Percentiles rank a stretch among this genome's conserved stretches.
Evolutionary conservation across 1,284 basidiomycete genomes (phyloP).

Genomic region (Marasmius tenuissimus): DNA sequence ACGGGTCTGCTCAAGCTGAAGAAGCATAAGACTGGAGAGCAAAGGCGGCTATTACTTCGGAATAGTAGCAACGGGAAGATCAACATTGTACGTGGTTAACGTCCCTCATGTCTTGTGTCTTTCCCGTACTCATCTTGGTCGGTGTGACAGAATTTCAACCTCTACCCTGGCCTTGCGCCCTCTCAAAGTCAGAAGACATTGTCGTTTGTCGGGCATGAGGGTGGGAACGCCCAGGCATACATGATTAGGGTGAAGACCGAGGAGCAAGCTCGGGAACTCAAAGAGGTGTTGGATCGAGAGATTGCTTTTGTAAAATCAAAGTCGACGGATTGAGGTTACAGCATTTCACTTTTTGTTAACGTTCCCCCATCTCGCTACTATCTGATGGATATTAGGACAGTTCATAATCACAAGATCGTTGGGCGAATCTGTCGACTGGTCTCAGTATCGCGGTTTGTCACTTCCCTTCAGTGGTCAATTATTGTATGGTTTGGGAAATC

Average conservation of each 20-base stretch:
- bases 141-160: constrained; percentile 59
- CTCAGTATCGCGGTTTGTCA: too few species aligned
- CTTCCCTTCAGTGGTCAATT: too few species aligned
- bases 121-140: constrained; percentile 10
- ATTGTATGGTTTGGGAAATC: too few species aligned
- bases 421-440: too few species aligned
- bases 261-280: constrained; percentile 57
- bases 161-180: constrained; percentile 56
- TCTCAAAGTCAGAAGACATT: constrained; percentile 51
- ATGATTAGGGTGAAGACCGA: constrained; percentile 64
- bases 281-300: constrained; percentile 64
- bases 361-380: too few species aligned
- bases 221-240: constrained; percentile 58
- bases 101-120: neutral
- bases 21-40: constrained; percentile 59
- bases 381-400: too few species aligned
- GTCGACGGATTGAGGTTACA: constrained; percentile 10
- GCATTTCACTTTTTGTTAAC: neutral
- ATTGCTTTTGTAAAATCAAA: constrained; percentile 46
- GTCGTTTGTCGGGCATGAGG: constrained; percentile 70
- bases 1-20: constrained; percentile 69
- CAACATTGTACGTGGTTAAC: constrained; percentile 53
- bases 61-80: constrained; percentile 75
- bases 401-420: too few species aligned
- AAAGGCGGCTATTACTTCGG: constrained; percentile 61